Conservation (phyloP, 2,329 filamentous ascomycete species). For the Didymella keratinophila region DNA sequence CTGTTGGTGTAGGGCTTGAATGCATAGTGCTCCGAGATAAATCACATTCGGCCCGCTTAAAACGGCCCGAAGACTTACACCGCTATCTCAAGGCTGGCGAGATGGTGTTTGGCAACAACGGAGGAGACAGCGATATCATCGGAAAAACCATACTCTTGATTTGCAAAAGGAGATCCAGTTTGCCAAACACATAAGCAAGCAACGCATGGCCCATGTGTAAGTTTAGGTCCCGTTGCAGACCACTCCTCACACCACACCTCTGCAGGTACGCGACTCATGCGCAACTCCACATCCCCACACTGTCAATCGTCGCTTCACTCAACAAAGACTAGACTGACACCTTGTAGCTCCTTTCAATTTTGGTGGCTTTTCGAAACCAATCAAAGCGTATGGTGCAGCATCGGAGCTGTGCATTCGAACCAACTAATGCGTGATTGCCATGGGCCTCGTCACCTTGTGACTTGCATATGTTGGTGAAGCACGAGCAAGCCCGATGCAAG, state of each 20-base stretch:
- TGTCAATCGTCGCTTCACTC: conserved; percentile 8
- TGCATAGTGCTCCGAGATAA: conserved; percentile 6
- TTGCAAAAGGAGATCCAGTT: not conserved
- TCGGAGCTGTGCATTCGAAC: not conserved
- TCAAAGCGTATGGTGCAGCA: not conserved
- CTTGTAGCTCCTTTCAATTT: not conserved
- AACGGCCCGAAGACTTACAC: conserved; percentile 17
- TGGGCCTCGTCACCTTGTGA: conserved; percentile 7
- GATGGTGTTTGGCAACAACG: not conserved
- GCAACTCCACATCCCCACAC: conserved; percentile 9
- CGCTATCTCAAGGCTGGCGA: conserved; percentile 1
- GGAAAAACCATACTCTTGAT: not conserved
- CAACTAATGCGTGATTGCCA: conserved; percentile 7
- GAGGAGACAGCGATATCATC: not conserved
- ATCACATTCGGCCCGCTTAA: conserved; percentile 21
- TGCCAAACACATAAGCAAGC: not conserved
- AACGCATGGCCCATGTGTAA: conserved; percentile 13
- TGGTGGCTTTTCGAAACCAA: conserved; percentile 1
- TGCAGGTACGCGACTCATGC: conserved; percentile 14
- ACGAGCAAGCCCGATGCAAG: conserved; percentile 8
- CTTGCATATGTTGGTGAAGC: conserved; percentile 6
- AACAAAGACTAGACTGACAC: conserved; percentile 1
- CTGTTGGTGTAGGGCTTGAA: not conserved
- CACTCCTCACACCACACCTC: conserved; percentile 1
- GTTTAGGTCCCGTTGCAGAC: conserved; percentile 10